Evolutionary conservation across 148 eudicot genomes (phyloP).

Genomic region (Amaranthus cruentus): DNA sequence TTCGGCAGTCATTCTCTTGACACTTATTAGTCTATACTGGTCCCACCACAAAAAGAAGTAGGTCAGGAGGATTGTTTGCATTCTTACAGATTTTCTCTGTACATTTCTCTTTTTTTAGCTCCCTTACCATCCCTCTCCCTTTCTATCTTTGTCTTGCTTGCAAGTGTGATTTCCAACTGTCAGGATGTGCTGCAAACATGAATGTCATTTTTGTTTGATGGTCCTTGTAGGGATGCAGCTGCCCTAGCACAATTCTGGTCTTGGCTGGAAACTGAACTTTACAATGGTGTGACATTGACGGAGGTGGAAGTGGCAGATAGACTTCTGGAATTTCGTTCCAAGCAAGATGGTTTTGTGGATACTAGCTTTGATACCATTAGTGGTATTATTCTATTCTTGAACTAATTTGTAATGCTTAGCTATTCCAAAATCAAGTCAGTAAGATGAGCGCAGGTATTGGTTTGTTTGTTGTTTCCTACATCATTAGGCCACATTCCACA

Average conservation of each 20-base stretch:
- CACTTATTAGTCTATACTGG: too few relatives aligned
- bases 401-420: too few relatives aligned
- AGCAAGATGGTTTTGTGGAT: conserved; percentile 82
- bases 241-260: conserved; percentile 87
- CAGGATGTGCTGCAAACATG: not conserved
- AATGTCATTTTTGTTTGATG: not conserved
- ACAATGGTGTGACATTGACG: conserved; percentile 45
- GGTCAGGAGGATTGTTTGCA: not conserved
- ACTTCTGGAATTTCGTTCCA: conserved; percentile 80
- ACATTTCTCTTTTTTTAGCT: not conserved
- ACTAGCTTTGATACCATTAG: conserved; percentile 97
- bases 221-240: conserved; percentile 80
- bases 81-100: not conserved
- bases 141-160: not conserved
- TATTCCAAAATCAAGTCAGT: too few relatives aligned
- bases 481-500: too few relatives aligned
- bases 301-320: conserved; percentile 88
- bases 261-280: conserved; percentile 85
- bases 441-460: too few relatives aligned
- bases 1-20: too few relatives aligned
- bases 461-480: too few relatives aligned
- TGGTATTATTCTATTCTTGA: conserved; percentile 39
- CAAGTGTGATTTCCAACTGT: not conserved
- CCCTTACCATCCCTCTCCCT: not conserved
- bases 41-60: too few relatives aligned